Conservation (phyloP, 441 rosid species). For the Erodium chrysanthum region DNA sequence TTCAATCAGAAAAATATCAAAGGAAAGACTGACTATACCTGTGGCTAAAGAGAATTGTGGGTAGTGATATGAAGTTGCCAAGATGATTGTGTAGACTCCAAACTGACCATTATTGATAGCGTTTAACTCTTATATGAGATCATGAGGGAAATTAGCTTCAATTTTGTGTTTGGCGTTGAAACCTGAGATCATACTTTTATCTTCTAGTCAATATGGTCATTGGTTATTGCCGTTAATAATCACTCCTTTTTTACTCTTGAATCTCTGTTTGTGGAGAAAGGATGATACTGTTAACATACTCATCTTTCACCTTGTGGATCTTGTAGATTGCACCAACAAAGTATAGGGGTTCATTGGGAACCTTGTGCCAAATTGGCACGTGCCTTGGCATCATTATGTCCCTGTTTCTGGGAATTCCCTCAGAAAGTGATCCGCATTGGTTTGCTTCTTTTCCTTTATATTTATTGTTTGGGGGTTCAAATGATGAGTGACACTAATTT, state of each 20-base stretch:
- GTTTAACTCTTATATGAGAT: not conserved
- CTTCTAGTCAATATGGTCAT: not conserved
- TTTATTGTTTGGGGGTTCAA: constrained; percentile 3
- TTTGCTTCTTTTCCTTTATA: constrained; percentile 27
- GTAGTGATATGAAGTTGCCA: not conserved
- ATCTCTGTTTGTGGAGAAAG: constrained; percentile 3
- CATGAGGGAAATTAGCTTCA: not conserved
- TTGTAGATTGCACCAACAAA: constrained; percentile 65
- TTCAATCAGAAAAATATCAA: not conserved
- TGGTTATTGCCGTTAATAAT: not conserved
- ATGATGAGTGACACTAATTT: constrained; percentile 7
- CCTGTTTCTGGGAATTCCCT: constrained; percentile 48
- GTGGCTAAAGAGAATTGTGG: not conserved
- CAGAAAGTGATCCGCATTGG: constrained; percentile 68
- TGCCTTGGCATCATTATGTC: constrained; percentile 67
- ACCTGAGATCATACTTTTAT: not conserved
- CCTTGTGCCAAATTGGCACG: constrained; percentile 56
- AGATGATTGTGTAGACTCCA: not conserved
- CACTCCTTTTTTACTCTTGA: not conserved
- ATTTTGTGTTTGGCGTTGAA: not conserved
- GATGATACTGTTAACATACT: not conserved
- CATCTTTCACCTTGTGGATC: constrained; percentile 11
- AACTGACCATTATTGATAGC: not conserved
- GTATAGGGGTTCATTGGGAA: constrained; percentile 64
- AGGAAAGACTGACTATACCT: not conserved